phyloP scores from a whole-genome alignment of 2,329 filamentous ascomycete species.

The Domatiomyces catenatus region DNA sequence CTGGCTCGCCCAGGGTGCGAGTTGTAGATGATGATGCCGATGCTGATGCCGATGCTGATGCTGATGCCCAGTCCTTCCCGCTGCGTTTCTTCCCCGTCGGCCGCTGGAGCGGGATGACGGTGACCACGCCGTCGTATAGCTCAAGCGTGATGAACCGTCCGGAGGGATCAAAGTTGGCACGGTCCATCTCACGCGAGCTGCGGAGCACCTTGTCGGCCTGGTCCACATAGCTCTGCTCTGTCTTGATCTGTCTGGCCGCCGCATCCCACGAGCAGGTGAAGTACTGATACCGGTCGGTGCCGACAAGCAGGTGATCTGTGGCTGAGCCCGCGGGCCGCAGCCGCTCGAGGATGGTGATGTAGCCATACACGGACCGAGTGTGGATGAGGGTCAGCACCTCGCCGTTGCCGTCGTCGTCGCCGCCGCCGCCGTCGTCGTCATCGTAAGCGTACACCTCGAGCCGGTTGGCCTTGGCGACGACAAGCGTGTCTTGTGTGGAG shows the following conservation, averaged over 20 bases:
- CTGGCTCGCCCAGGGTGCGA: constrained; percentile 46
- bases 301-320: constrained; percentile 79
- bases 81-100: neutral
- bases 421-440: constrained; percentile 42
- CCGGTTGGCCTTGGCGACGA: constrained; percentile 74
- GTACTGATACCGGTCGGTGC: constrained; percentile 78
- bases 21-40: constrained; percentile 20
- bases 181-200: constrained; percentile 67
- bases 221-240: constrained; percentile 44
- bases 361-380: constrained; percentile 65
- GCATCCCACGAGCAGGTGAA: constrained; percentile 78
- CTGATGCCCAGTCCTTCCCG: neutral
- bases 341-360: constrained; percentile 69
- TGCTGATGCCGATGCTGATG: neutral
- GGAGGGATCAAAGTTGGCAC: constrained; percentile 70
- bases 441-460: constrained; percentile 66
- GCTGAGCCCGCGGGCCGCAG: constrained; percentile 58
- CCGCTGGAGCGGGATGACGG: constrained; percentile 45
- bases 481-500: constrained; percentile 61
- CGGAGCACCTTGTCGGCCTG: constrained; percentile 46
- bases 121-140: constrained; percentile 53
- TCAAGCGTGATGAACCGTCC: constrained; percentile 53
- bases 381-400: constrained; percentile 15
- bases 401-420: no score
- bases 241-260: constrained; percentile 36